phyloP scores from a whole-genome alignment of 495 filamentous ascomycete genomes.

The Arthonia radiata region DNA sequence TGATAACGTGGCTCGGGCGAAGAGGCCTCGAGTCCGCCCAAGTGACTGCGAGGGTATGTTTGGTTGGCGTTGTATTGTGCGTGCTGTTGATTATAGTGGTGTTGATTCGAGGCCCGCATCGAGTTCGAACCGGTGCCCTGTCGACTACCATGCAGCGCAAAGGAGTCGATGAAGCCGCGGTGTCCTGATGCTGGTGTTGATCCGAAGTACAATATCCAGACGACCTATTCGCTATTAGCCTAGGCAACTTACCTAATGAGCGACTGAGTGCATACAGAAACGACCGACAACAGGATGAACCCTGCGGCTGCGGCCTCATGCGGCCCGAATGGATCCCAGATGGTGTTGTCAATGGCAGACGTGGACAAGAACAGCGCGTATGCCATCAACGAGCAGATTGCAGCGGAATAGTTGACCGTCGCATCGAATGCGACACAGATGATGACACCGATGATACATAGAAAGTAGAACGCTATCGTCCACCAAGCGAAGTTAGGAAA shows the following conservation, averaged over 20 bases:
- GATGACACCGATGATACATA: constrained; percentile 52
- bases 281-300: constrained; percentile 87
- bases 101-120: constrained; percentile 43
- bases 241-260: not conserved
- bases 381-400: constrained; percentile 29
- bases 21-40: constrained; percentile 88
- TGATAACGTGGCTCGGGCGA: constrained; percentile 33
- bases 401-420: constrained; percentile 4
- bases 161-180: constrained; percentile 83
- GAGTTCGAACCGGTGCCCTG: constrained; percentile 26
- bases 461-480: constrained; percentile 62
- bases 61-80: constrained; percentile 66
- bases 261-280: constrained; percentile 40
- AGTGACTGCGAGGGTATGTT: constrained; percentile 89
- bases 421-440: constrained; percentile 57
- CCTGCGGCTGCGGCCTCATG: constrained; percentile 77
- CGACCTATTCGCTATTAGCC: constrained; percentile 31
- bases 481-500: constrained; percentile 87
- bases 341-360: constrained; percentile 43
- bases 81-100: constrained; percentile 32
- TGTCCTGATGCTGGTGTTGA: constrained; percentile 72
- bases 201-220: constrained; percentile 98
- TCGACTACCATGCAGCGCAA: constrained; percentile 73
- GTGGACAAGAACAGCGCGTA: constrained; percentile 64
- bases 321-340: constrained; percentile 44